A percentile compares a stretch with the other conserved stretches of the same genome.
Conservation (phyloP, 176 grass and related monocot species). For the Tuctoria greenei region DNA sequence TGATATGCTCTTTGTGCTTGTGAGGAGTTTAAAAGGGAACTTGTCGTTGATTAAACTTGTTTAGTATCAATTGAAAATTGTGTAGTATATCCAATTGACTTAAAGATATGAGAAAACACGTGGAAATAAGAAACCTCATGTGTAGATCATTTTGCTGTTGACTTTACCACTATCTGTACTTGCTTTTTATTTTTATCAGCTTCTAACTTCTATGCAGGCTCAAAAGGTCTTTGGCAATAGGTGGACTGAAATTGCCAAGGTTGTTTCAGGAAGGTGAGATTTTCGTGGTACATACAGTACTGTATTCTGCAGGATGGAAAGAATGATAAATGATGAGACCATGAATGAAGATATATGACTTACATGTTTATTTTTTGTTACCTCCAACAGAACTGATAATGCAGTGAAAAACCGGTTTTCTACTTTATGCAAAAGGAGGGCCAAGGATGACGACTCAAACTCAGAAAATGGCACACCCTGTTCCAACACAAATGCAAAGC, state of each 20-base stretch:
- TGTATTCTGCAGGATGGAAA: slow-evolving; percentile 11
- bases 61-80: background rate
- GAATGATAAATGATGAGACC: background rate
- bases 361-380: slow-evolving; percentile 2
- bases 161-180: background rate
- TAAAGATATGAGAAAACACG: slow-evolving; percentile 8
- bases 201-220: slow-evolving; percentile 58
- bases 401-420: slow-evolving; percentile 95
- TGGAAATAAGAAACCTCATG: slow-evolving; percentile 17
- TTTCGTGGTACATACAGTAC: slow-evolving; percentile 23
- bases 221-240: slow-evolving; percentile 92
- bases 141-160: background rate
- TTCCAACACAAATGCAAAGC: slow-evolving; percentile 61
- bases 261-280: slow-evolving; percentile 86
- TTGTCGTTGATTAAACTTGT: background rate
- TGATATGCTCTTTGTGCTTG: slow-evolving; percentile 4
- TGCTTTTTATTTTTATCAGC: slow-evolving; percentile 26
- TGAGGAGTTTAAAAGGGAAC: slow-evolving; percentile 6
- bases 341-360: slow-evolving; percentile 10
- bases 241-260: slow-evolving; percentile 99
- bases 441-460: slow-evolving; percentile 57
- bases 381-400: slow-evolving; percentile 75
- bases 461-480: slow-evolving; percentile 64
- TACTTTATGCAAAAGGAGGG: slow-evolving; percentile 82
- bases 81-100: background rate